These are phyloP conservation scores for Dactylellina sp. DNA, from an alignment of 2,329 filamentous ascomycete species.

Conservation along the genomic window DNA sequence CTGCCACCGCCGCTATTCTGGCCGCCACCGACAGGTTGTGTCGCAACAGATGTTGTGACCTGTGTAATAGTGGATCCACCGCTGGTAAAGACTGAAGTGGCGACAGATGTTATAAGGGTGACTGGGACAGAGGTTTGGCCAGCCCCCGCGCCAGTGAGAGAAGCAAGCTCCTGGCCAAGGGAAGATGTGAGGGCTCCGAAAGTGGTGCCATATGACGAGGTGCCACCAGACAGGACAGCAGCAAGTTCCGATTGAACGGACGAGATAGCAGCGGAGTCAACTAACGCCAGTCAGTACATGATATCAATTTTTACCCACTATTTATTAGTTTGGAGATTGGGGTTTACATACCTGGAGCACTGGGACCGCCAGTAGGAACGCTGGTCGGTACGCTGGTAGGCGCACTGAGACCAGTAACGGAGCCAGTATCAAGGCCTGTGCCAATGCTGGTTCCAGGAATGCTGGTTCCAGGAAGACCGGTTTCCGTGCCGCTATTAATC, in stretches of 20 bases:
- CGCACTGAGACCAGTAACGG: not conserved
- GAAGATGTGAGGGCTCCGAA: not conserved
- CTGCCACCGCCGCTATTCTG: not conserved
- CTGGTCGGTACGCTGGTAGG: not conserved
- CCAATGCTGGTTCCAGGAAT: no score
- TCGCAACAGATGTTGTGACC: not conserved
- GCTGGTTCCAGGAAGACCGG: not conserved
- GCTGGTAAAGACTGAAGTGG: conserved; percentile 8
- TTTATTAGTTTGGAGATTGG: no score
- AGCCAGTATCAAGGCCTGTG: no score
- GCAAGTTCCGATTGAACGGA: no score
- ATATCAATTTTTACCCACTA: no score
- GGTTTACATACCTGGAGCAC: not conserved
- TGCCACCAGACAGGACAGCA: no score
- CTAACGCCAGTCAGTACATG: no score
- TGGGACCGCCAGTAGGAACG: not conserved
- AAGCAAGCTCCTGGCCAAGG: not conserved
- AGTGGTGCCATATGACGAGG: no score
- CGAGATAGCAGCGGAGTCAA: no score
- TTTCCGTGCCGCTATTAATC: not conserved
- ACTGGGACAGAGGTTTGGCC: not conserved
- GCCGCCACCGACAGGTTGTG: not conserved
- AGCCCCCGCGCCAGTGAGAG: no score
- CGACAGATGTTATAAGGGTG: not conserved
- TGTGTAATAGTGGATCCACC: conserved; percentile 1